Base-by-base conservation (phyloP, 108 stramenopile genomes). In the Cyclotella sp. region DNA sequence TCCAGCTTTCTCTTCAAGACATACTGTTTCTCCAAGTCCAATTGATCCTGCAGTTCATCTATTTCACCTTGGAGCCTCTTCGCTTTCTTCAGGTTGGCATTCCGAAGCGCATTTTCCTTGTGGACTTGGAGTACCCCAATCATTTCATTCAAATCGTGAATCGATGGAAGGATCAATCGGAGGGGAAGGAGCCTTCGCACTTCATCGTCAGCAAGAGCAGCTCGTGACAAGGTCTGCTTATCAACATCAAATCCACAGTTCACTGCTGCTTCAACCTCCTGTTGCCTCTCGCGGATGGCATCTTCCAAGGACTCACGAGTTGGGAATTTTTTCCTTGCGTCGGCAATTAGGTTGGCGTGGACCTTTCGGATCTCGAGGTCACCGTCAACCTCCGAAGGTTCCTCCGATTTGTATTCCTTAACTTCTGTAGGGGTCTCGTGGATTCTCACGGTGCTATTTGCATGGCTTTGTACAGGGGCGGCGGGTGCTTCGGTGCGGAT, bases 131-230 rank as follows among this genome's bases (percentile, higher is more conserved):
- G 82, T 0, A 77, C 76, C n/a, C 18, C 52, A 19, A 74, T 21
- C 82, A 83, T 77, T 63, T 83, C 82, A 24, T 19, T 63, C 29
- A 83, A 43, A 29, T 83, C 82, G 18, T 60, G 70, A 27, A 30
- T 28, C 10, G 82, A 73, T 21, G 82, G 82, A 12, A 83, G 76
- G 59, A 77, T 69, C 6, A 83, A 59, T n/a, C 82, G 82, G 55
- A 83, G 55, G 60, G 82, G 82, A 41, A 83, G 68, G 16, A 83
- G 76, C 55, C 69, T 83, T 60, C 82, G 82, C n/a, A 83, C 67
- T 72, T 83, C 76, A 28, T 83, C 82, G 47, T 83, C 82, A 27
- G 82, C 82, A n/a, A 83, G 43, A 47, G 82, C 82, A 14, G 82
- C 82, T 14, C 72, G 71, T 40, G 76, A 43, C 26, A 83, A 67